Conservation (phyloP, 805 yeast genomes). For the Saccharomyces kudriavzevii region DNA sequence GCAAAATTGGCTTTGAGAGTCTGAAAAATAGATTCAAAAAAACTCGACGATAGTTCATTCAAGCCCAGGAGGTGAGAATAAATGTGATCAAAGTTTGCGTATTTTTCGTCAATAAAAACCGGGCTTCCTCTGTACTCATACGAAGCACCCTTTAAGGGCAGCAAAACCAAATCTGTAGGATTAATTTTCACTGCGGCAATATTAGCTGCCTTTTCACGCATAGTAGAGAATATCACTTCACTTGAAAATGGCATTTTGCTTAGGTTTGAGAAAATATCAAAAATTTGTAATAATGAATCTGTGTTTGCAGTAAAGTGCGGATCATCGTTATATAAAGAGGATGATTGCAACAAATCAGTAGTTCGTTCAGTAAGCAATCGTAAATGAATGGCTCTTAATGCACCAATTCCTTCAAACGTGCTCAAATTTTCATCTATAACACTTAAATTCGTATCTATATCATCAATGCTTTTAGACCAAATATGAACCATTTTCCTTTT, state of each 20-base stretch:
- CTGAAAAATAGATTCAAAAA: constrained; percentile 16
- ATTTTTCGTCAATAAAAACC: constrained; percentile 13
- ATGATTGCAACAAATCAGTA: constrained; percentile 61
- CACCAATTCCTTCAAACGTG: constrained; percentile 19
- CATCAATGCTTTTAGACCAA: constrained; percentile 14
- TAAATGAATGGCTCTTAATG: constrained; percentile 34
- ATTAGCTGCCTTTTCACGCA: constrained; percentile 24
- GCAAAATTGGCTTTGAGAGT: constrained; percentile 16
- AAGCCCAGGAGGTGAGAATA: constrained; percentile 25
- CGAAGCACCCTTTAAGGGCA: constrained; percentile 25
- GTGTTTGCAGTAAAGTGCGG: constrained; percentile 23
- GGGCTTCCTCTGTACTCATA: constrained; percentile 14
- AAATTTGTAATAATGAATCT: constrained; percentile 28
- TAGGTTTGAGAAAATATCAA: constrained; percentile 31
- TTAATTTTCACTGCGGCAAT: constrained; percentile 12
- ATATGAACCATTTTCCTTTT: constrained; percentile 12
- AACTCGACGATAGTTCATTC: constrained; percentile 24
- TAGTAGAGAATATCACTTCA: constrained; percentile 37
- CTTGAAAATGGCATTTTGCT: constrained; percentile 57
- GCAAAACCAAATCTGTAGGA: constrained; percentile 14
- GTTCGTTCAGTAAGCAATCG: constrained; percentile 59
- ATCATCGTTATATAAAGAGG: constrained; percentile 31
- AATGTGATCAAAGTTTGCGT: constrained; percentile 21
- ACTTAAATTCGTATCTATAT: constrained; percentile 14
- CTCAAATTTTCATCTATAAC: constrained; percentile 16